These are phyloP conservation scores for Phytophthora idaei DNA, from an alignment of 352 stramenopile species.

Conservation along the genomic window DNA sequence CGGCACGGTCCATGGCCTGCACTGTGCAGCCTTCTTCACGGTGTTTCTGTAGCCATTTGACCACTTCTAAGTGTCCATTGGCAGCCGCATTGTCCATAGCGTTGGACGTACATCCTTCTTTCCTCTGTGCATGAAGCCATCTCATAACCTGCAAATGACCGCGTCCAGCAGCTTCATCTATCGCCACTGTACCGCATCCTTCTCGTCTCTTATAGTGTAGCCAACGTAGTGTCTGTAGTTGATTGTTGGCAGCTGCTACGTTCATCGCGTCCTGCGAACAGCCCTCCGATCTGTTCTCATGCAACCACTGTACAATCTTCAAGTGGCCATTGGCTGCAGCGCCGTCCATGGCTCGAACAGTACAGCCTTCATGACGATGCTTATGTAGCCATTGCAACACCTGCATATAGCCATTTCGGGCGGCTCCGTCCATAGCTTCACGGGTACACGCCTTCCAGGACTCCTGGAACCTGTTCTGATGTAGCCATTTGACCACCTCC, in stretches of 20 bases:
- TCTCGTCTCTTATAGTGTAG: slow-evolving; percentile 33
- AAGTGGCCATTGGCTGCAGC: slow-evolving; percentile 32
- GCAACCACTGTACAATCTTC: slow-evolving; percentile 38
- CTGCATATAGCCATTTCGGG: slow-evolving; percentile 31
- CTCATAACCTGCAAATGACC: slow-evolving; percentile 30
- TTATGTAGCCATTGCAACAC: slow-evolving; percentile 39
- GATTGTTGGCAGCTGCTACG: slow-evolving; percentile 26
- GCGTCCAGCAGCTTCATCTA: slow-evolving; percentile 30
- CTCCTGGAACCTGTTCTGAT: slow-evolving; percentile 40
- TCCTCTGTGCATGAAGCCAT: slow-evolving; percentile 33
- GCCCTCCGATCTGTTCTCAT: slow-evolving; percentile 28
- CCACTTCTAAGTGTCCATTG: slow-evolving; percentile 34
- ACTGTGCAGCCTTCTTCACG: slow-evolving; percentile 34
- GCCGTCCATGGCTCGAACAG: slow-evolving; percentile 30
- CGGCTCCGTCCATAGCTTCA: slow-evolving; percentile 38
- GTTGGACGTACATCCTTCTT: slow-evolving; percentile 29
- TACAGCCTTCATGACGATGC: slow-evolving; percentile 37
- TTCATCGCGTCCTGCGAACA: slow-evolving; percentile 37
- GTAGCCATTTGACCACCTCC: slow-evolving; percentile 47
- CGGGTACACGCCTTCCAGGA: slow-evolving; percentile 40
- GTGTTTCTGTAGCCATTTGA: slow-evolving; percentile 39
- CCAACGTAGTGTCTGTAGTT: slow-evolving; percentile 26
- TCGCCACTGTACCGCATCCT: slow-evolving; percentile 26
- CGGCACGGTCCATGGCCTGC: slow-evolving; percentile 34
- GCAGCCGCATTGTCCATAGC: slow-evolving; percentile 43